phyloP scores from a whole-genome alignment of 768 basidiomycete genomes.

The Serendipita sp. region DNA sequence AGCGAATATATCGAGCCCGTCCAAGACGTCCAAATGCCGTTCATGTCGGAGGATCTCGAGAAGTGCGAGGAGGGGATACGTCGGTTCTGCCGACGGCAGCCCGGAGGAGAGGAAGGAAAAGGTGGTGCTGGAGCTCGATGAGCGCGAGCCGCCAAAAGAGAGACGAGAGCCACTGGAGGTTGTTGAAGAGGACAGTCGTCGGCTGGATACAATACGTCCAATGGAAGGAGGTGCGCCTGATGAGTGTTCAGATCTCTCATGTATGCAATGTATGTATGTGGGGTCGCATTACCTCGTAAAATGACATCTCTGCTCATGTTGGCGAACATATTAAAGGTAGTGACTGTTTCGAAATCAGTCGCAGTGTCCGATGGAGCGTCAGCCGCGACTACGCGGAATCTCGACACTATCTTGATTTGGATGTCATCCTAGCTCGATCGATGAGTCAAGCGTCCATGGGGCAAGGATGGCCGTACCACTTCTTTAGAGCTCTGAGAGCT shows the following conservation, averaged over 20 bases:
- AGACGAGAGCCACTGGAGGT: background rate
- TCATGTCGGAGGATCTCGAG: background rate
- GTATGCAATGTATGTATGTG: background rate
- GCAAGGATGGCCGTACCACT: background rate
- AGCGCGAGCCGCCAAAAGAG: background rate
- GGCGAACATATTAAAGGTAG: background rate
- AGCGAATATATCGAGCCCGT: background rate
- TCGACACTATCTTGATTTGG: background rate
- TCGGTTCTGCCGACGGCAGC: background rate
- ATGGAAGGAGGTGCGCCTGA: conserved; percentile 2
- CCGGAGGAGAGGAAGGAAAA: conserved; percentile 1
- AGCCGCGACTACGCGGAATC: background rate
- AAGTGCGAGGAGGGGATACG: conserved; percentile 3
- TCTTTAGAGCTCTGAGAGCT: background rate
- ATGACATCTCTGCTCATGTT: background rate
- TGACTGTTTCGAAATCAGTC: background rate
- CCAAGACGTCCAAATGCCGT: background rate
- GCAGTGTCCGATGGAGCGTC: background rate
- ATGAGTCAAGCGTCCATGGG: background rate
- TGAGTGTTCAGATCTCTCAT: background rate
- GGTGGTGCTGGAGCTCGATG: background rate
- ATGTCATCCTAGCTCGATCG: background rate
- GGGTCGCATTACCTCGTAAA: background rate
- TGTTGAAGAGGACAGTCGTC: background rate
- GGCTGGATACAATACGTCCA: background rate